These are phyloP conservation scores for Fusarium cicatricum DNA, from an alignment of 2,329 filamentous ascomycete species.

Conservation along the genomic window DNA sequence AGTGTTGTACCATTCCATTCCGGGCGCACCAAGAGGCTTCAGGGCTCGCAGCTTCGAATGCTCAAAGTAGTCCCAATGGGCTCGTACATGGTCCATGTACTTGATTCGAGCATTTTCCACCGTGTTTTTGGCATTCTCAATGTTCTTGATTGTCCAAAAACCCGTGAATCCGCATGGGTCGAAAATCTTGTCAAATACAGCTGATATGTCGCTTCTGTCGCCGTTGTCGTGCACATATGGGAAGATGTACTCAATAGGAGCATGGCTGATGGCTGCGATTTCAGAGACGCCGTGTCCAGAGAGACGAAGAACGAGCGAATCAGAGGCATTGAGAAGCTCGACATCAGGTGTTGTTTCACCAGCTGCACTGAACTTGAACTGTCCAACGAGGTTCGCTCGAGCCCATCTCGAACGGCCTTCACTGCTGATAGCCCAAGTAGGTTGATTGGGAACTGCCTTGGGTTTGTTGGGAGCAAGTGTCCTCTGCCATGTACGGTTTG, in stretches of 20 bases:
- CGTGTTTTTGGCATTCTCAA: not conserved
- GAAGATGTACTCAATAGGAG: constrained; percentile 14
- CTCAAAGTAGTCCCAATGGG: constrained; percentile 12
- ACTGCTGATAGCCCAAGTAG: constrained; percentile 22
- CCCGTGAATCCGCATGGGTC: constrained; percentile 23
- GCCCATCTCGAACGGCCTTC: constrained; percentile 18
- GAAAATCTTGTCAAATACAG: constrained; percentile 19
- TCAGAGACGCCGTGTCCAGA: constrained; percentile 1
- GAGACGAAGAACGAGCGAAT: constrained; percentile 11
- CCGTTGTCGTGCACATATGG: constrained; percentile 2
- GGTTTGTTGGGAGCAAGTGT: not conserved
- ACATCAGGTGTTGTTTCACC: constrained; percentile 9
- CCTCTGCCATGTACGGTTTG: constrained; percentile 20
- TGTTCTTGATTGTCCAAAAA: constrained; percentile 10
- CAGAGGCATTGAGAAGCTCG: not conserved
- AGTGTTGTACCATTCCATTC: not conserved
- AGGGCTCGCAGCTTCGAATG: not conserved
- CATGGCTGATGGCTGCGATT: constrained; percentile 10
- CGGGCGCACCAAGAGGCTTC: rapidly evolving
- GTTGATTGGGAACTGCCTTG: not conserved
- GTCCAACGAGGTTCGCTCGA: constrained; percentile 9
- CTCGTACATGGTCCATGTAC: constrained; percentile 18
- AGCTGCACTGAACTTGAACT: constrained; percentile 19
- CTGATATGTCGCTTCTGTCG: not conserved
- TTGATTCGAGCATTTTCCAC: constrained; percentile 1